Evolutionary conservation across 2,329 filamentous ascomycete genomes (phyloP), one percentile per base, ranked within the genome.

Genomic region (Colletotrichum liaoningense): DNA sequence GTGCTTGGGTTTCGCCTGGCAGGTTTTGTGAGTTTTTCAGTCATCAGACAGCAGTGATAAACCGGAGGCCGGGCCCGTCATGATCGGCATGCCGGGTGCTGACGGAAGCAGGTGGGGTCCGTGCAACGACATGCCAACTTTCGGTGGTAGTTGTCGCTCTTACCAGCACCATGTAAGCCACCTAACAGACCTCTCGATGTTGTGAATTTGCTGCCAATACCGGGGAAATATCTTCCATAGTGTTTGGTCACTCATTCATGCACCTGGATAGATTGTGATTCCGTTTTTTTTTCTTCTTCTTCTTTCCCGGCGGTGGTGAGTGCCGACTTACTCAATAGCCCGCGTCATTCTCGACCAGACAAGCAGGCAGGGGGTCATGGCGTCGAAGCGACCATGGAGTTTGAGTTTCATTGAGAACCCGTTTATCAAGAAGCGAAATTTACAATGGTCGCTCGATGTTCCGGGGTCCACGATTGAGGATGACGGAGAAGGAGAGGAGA

Each of bases 401-500:
- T 80, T 81, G 2, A 74, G 77, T 26, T 76, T 87, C 63, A 83
- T 87, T 9, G 74, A 82, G 2, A 87, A 87, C 63, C 85, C 86
- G 0, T 84, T 86, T 72, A 83, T 87, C 74, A 88, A 88, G 77
- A 86, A 83, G 74, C 79, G 80, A 26, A 87, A 88, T 72, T 79
- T 86, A 6, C 75, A 82, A 76, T 88, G 86, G 86, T 83, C 79
- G 6, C 75, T 86, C 12, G 76, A 80, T 16, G 67, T 78, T 26
- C 76, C 75, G 54, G 71, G 42, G 16, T 4, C 22, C 4, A 35
- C 30, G 57, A 11, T n/a, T 14, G n/a, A 22, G 5, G 11, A n/a
- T 12, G 12, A n/a, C 14, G 35, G 49, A 35, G 7, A 24, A 11
- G 28, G 38, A 16, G 6, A 33, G 22, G 12, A 24, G 9, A 30